Base-by-base conservation (phyloP, 2,329 filamentous ascomycete genomes). In the Calycina marina region DNA sequence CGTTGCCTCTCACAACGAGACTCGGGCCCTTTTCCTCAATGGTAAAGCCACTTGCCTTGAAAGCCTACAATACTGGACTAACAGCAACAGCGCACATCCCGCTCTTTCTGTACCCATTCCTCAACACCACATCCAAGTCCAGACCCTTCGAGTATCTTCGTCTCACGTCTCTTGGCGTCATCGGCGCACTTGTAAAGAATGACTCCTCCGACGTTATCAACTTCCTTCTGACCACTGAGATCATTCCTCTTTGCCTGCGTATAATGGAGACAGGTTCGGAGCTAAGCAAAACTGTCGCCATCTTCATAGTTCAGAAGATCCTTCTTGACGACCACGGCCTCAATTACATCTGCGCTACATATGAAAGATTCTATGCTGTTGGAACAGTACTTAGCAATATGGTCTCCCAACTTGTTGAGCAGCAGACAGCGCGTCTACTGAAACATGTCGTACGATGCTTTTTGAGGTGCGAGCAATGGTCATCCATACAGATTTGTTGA, bases 231-330 rank as follows among this genome's bases (percentile, higher is more conserved):
- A 96, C 90, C 2, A 98, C 90, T 17, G 90, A 98, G 60, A 98
- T 98, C 46, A 98, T 98, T 37, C 90, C 90, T 6, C 72, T 98
- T 9, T 98, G 90, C 56, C 75, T 98, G 27, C 77, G 90, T 39
- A 98, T 98, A 52, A 98, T 98, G 90, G 90, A 98, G 63, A 98
- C 90, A 0, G 90, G 90, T 30, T 94, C 86, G 1, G 90, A 98
- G 59, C 69, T 98, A 39, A 94, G 85, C 65, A 98, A 98, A 65
- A 98, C 90, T 1, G 90, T 98, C 10, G 90, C 90, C 37, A 98
- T 98, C 49, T 98, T 98, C 63, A 98, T 98, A 49, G 90, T 98
- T 12, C 90, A 98, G 59, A 98, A 98, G 67, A 98, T 98, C 15
- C 62, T 98, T 32, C 71, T 98, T 3, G 90, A 98, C 52, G 90